A percentile compares a stretch with the other conserved stretches of the same genome.
Conservation (phyloP, 2,329 filamentous ascomycete genomes). For the Colletotrichum echinochloae region DNA sequence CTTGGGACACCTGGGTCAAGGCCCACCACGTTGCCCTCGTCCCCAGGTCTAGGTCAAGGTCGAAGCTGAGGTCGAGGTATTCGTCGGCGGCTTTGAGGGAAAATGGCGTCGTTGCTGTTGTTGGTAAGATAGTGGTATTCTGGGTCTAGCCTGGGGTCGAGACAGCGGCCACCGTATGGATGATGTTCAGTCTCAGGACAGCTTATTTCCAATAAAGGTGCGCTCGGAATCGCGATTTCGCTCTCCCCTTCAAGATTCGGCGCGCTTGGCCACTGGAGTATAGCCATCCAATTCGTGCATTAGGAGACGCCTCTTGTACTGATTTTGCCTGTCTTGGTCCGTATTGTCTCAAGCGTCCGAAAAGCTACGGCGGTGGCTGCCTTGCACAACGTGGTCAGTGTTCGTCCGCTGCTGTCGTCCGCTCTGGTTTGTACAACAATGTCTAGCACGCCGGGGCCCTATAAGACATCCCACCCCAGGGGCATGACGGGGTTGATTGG, state of each 20-base stretch:
- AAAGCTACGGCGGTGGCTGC: neutral
- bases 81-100: neutral
- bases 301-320: neutral
- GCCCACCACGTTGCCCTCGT: neutral
- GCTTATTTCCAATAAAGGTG: neutral
- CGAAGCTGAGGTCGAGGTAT: constrained; percentile 1
- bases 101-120: neutral
- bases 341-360: neutral
- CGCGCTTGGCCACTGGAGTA: constrained; percentile 12
- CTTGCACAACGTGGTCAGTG: neutral
- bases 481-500: neutral
- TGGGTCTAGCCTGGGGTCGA: neutral
- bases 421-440: neutral
- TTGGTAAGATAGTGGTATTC: neutral
- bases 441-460: neutral
- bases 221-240: constrained; percentile 1
- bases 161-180: neutral
- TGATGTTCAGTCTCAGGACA: neutral
- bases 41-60: constrained; percentile 4
- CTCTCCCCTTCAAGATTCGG: constrained; percentile 14
- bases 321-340: neutral
- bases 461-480: neutral
- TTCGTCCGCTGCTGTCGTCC: neutral
- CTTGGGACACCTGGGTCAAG: neutral
- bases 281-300: constrained; percentile 13